phyloP scores from a whole-genome alignment of 1,139 yeast species.

The Blastobotrys ciferrii region DNA sequence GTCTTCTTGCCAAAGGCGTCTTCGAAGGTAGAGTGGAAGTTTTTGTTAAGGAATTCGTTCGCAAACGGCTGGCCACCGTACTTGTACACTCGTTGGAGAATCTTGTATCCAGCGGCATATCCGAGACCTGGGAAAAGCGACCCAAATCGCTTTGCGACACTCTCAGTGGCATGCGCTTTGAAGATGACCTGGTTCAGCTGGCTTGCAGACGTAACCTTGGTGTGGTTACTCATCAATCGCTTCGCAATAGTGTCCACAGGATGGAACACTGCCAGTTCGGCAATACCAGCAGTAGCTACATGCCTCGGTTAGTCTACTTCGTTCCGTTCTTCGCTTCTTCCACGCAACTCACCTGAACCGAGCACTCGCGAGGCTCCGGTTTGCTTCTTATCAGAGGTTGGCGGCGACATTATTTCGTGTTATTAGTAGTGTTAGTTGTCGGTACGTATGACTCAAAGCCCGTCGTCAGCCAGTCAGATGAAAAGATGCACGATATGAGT shows the following conservation, averaged over 20 bases:
- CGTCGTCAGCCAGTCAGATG: neutral
- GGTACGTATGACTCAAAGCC: too few relatives aligned
- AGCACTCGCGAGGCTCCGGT: conserved; percentile 86
- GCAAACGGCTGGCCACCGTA: conserved; percentile 99
- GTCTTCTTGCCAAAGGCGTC: conserved; percentile 84
- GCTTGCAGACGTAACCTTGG: conserved; percentile 55
- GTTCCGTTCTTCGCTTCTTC: neutral
- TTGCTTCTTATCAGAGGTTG: conserved; percentile 73
- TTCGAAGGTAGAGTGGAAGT: conserved; percentile 72
- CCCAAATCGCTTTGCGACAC: conserved; percentile 66
- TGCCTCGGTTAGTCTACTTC: conserved; percentile 7
- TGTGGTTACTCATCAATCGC: conserved; percentile 94
- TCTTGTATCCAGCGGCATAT: conserved; percentile 96
- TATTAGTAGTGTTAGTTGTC: too few relatives aligned
- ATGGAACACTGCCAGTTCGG: conserved; percentile 95
- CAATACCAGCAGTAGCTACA: conserved; percentile 90
- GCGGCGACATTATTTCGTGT: conserved; percentile 16
- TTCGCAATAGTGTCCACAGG: conserved; percentile 98
- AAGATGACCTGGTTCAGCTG: conserved; percentile 85
- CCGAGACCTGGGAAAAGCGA: conserved; percentile 97
- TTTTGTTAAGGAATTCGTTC: conserved; percentile 79
- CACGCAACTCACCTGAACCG: conserved; percentile 56
- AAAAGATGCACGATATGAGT: neutral
- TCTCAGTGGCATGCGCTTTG: conserved; percentile 72
- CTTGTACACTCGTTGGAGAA: conserved; percentile 95